Evolutionary conservation across 331 rosid species (phyloP), one percentile per base, ranked within the genome.

Genomic region (Malus hybrid): DNA sequence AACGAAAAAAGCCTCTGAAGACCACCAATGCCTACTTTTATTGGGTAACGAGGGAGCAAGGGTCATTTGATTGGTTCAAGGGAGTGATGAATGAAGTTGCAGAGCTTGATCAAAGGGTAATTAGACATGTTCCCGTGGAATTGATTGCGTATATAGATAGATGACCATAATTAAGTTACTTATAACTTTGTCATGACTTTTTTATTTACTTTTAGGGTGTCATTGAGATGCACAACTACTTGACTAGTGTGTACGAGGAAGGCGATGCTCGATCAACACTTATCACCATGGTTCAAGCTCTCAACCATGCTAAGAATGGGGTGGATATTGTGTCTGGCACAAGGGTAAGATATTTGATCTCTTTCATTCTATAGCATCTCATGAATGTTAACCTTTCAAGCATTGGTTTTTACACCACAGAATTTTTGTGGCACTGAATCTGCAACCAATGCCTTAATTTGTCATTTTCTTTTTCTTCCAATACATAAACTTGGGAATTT

Each of bases 21-120:
- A 90, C 99, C 59, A 95, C 99, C 65, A 95, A 95, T 55, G 99
- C 99, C 54, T 92, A 90, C 87, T 95, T 95, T 69, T 95, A 92
- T 83, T 95, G 99, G 99, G 99, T 95, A 71, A 95, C 99, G 27
- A 92, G 98, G 85, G 99, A 95, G 85, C 99, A 95, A 79, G 99
- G 98, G 59, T 95, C 99, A 39, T 95, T 95, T 71, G 99, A 95
- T 88, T 95, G 99, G 99, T 95, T 95, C 84, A 95, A 95, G 86
- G 99, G 99, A 76, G 99, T 95, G 72, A 95, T 95, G 99, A 92
- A 95, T 80, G 99, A 95, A 89, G 91, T 95, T 34, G 98, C 97
- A 20, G 98, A 95, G 67, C 88, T 84, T 70, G 99, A 95, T 88
- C 98, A 89, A 84, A 84, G 99, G 98, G 99, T 94, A 88, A 29